These are phyloP conservation scores for Mycena alexandri DNA, from an alignment of 768 basidiomycete genomes.

Conservation along the genomic window DNA sequence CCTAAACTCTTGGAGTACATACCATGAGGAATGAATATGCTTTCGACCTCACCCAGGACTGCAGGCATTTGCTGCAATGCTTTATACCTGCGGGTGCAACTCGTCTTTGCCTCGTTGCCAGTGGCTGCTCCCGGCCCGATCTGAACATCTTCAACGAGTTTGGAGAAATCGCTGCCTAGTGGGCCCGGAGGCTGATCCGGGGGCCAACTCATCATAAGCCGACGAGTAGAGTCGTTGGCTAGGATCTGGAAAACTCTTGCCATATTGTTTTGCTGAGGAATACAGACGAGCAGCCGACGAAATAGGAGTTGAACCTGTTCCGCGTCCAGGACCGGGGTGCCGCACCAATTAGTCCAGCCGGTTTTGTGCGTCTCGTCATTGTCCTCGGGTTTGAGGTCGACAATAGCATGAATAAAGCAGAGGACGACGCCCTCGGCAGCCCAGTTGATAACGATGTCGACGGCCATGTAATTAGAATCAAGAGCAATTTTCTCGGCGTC, in stretches of 20 bases:
- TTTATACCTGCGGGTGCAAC: constrained; percentile 87
- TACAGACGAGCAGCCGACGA: constrained; percentile 66
- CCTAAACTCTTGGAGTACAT: constrained; percentile 45
- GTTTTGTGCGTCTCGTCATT: constrained; percentile 82
- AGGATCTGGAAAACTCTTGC: constrained; percentile 86
- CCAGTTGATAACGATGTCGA: constrained; percentile 92
- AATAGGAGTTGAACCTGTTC: constrained; percentile 73
- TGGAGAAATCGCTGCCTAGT: constrained; percentile 62
- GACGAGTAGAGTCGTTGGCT: constrained; percentile 64
- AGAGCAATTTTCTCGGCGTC: constrained; percentile 77
- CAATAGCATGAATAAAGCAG: constrained; percentile 89
- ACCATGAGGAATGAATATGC: constrained; percentile 94
- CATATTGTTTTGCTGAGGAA: constrained; percentile 64
- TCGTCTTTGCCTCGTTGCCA: constrained; percentile 83
- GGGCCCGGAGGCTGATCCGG: constrained; percentile 67
- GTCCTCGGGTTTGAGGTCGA: constrained; percentile 77
- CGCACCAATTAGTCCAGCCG: constrained; percentile 91
- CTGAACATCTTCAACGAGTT: constrained; percentile 77
- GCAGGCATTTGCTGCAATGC: constrained; percentile 75
- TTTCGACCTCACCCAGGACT: constrained; percentile 78
- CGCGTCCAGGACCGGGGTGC: constrained; percentile 72
- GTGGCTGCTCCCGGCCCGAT: constrained; percentile 64
- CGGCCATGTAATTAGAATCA: constrained; percentile 85
- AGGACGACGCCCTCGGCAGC: constrained; percentile 89
- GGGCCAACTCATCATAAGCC: constrained; percentile 82